Evolutionary conservation across 164 flowering plant genomes (phyloP).

Genomic region (Vitis vinifera): DNA sequence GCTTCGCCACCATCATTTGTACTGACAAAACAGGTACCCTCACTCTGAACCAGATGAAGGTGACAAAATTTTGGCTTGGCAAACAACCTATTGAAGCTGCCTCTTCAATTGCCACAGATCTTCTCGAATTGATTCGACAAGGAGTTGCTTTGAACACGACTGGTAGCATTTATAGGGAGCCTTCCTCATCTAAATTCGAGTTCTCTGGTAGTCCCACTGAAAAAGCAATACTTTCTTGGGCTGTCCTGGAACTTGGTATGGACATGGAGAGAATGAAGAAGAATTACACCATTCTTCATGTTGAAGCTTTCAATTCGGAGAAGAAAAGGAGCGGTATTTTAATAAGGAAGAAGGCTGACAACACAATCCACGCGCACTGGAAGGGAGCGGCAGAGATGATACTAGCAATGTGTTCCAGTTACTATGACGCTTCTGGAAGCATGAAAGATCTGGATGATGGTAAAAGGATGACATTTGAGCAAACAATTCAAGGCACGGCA

Average conservation of each 20-base stretch:
- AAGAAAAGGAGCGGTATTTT: slow-evolving; percentile 57
- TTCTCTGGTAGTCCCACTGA: slow-evolving; percentile 72
- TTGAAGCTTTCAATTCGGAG: slow-evolving; percentile 63
- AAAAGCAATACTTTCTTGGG: slow-evolving; percentile 63
- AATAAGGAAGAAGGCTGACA: slow-evolving; percentile 25
- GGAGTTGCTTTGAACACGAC: slow-evolving; percentile 59
- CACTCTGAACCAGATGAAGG: slow-evolving; percentile 58
- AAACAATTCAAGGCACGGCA: slow-evolving; percentile 61
- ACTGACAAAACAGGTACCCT: slow-evolving; percentile 55
- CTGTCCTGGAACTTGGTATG: slow-evolving; percentile 38
- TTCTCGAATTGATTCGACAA: slow-evolving; percentile 38
- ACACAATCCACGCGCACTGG: slow-evolving; percentile 46
- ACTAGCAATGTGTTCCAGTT: slow-evolving; percentile 52
- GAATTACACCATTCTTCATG: slow-evolving; percentile 28
- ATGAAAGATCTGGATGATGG: slow-evolving; percentile 20
- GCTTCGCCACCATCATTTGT: slow-evolving; percentile 30
- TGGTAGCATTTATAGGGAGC: slow-evolving; percentile 32
- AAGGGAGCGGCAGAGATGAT: slow-evolving; percentile 76
- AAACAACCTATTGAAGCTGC: slow-evolving; percentile 18
- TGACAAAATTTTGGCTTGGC: slow-evolving; percentile 53
- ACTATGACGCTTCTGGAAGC: slow-evolving; percentile 33
- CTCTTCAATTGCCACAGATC: slow-evolving; percentile 15
- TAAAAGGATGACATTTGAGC: slow-evolving; percentile 22
- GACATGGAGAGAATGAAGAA: slow-evolving; percentile 33
- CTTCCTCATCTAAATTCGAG: slow-evolving; percentile 24